A percentile compares a stretch with the other conserved stretches of the same genome.
phyloP scores from a whole-genome alignment of 2,329 filamentous ascomycete species.

The Onygenales sp. region DNA sequence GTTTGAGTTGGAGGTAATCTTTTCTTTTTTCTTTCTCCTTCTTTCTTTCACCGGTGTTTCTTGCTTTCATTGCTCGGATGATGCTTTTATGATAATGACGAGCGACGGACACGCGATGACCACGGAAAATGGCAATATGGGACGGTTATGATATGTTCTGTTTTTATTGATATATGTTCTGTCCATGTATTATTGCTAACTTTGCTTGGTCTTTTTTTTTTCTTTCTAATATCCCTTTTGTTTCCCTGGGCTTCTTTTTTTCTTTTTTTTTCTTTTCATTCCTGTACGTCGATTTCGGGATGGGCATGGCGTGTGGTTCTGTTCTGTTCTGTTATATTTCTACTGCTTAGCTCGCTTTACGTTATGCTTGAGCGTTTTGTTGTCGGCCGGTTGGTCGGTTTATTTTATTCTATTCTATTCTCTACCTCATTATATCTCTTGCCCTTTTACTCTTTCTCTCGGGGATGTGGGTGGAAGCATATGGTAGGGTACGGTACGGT shows the following conservation, averaged over 20 bases:
- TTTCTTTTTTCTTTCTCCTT: not conserved
- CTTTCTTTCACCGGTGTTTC: not conserved
- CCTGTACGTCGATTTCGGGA: too few species aligned
- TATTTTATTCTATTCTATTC: not conserved
- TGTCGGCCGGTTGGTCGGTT: too few species aligned
- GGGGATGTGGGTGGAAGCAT: too few species aligned
- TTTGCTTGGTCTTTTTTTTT: not conserved
- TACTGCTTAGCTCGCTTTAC: too few species aligned
- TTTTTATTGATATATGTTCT: not conserved
- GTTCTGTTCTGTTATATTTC: too few species aligned
- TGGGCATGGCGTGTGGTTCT: too few species aligned
- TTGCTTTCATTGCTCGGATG: not conserved
- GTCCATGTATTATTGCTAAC: not conserved
- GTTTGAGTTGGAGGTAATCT: not conserved
- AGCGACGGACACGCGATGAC: too few species aligned
- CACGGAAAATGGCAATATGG: too few species aligned
- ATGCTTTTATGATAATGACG: too few species aligned
- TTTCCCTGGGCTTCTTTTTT: not conserved
- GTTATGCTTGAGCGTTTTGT: too few species aligned
- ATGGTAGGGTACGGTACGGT: too few species aligned
- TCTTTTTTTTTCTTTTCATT: too few species aligned
- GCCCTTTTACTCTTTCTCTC: not conserved
- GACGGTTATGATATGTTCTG: not conserved
- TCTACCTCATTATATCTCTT: not conserved
- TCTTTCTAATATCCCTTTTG: not conserved